A percentile compares a stretch with the other conserved stretches of the same genome.
Evolutionary conservation across 495 filamentous ascomycete species (phyloP).

Genomic region (Rhypophila decipiens): DNA sequence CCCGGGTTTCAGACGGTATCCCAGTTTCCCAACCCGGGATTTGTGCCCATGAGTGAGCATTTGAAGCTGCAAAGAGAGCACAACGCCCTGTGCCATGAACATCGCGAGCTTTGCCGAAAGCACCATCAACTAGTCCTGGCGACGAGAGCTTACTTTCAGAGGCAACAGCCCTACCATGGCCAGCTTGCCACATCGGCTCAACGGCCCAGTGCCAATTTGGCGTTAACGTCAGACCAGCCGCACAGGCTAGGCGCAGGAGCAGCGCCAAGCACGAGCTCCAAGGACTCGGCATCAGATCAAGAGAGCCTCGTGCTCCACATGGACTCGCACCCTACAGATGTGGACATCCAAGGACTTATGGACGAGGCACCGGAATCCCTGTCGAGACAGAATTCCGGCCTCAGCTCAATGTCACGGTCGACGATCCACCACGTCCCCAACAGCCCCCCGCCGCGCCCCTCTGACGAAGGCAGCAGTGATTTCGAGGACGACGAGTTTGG

Average conservation of each 20-base stretch:
- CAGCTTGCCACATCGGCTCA: background rate
- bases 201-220: background rate
- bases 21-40: background rate
- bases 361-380: slow-evolving; percentile 19
- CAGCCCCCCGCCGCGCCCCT: slow-evolving; percentile 15
- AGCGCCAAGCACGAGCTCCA: background rate
- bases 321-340: slow-evolving; percentile 23
- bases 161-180: slow-evolving; percentile 3
- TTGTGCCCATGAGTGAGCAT: slow-evolving; percentile 11
- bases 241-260: background rate
- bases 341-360: slow-evolving; percentile 24
- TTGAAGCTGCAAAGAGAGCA: slow-evolving; percentile 15
- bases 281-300: slow-evolving; percentile 10
- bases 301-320: slow-evolving; percentile 24
- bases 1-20: background rate
- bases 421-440: slow-evolving; percentile 24
- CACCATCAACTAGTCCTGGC: slow-evolving; percentile 17
- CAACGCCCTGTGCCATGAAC: slow-evolving; percentile 10
- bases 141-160: slow-evolving; percentile 6
- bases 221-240: background rate
- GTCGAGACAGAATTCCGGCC: slow-evolving; percentile 19
- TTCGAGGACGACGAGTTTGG: slow-evolving; percentile 1
- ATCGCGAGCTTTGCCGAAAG: slow-evolving; percentile 12
- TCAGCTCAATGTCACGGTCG: slow-evolving; percentile 16
- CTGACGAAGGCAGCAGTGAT: background rate